Evolutionary conservation across 2,329 filamentous ascomycete species (phyloP).

Genomic region (Aspergillus neoniger): DNA sequence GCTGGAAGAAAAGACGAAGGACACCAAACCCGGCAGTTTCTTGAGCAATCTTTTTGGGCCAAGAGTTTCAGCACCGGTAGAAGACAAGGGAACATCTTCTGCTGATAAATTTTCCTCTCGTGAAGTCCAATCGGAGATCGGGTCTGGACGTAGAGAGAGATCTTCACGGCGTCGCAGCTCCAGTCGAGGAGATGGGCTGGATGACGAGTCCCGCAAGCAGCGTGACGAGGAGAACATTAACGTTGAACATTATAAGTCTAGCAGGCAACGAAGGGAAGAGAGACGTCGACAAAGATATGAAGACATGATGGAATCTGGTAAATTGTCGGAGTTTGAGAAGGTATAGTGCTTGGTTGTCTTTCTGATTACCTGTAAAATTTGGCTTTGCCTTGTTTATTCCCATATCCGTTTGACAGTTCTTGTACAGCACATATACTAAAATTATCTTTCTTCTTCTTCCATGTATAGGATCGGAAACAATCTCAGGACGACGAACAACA

Average conservation of each 20-base stretch:
- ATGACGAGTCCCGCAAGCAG: conserved; percentile 36
- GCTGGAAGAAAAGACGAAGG: conserved; percentile 36
- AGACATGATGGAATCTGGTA: conserved; percentile 38
- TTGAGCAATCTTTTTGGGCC: conserved; percentile 43
- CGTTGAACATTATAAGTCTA: conserved; percentile 36
- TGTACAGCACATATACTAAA: conserved; percentile 35
- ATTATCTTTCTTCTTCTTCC: conserved; percentile 28
- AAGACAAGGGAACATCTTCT: conserved; percentile 28
- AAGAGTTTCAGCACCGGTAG: conserved; percentile 35
- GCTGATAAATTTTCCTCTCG: conserved; percentile 32
- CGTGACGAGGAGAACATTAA: conserved; percentile 41
- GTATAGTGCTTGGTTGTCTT: conserved; percentile 41
- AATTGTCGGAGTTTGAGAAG: conserved; percentile 38
- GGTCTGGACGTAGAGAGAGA: conserved; percentile 47
- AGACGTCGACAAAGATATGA: conserved; percentile 40
- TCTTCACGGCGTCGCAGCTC: conserved; percentile 40
- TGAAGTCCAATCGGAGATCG: conserved; percentile 41
- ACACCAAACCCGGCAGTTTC: conserved; percentile 36
- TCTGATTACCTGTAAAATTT: conserved; percentile 31
- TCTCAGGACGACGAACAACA: conserved; percentile 42
- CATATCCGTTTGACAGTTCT: conserved; percentile 20
- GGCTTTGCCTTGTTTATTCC: conserved; percentile 27
- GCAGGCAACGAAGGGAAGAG: conserved; percentile 39
- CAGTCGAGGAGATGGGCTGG: conserved; percentile 46
- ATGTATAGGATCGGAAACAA: conserved; percentile 36